phyloP scores from a whole-genome alignment of 2,329 filamentous ascomycete species.

The Fonsecaea erecta region DNA sequence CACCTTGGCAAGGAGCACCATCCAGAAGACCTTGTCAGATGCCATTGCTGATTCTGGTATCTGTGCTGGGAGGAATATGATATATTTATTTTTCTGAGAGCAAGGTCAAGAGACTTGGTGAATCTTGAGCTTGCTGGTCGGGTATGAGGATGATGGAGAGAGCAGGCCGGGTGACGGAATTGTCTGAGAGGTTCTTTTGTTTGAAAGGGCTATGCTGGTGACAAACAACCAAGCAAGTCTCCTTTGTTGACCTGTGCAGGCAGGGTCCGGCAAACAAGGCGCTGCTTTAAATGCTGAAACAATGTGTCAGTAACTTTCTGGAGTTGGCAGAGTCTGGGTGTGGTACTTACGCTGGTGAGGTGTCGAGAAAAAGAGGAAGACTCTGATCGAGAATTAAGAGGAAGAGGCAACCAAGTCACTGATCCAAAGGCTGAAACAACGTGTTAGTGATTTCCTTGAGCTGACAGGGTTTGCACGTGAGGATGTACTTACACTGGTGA shows the following conservation, averaged over 20 bases:
- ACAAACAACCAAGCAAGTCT: background rate
- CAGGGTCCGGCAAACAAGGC: background rate
- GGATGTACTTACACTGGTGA: background rate
- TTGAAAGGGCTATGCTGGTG: background rate
- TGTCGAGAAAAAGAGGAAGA: no score
- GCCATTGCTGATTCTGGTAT: background rate
- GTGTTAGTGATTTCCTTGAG: background rate
- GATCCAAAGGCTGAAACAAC: background rate
- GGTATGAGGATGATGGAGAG: background rate
- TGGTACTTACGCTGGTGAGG: no score
- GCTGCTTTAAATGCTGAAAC: background rate
- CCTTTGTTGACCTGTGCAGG: background rate
- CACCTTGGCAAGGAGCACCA: background rate
- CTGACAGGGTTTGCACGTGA: background rate
- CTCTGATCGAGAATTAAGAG: no score
- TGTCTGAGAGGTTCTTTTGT: background rate
- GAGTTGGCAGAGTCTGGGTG: no score
- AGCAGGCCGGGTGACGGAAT: background rate
- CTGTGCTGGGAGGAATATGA: background rate
- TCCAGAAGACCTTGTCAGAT: background rate
- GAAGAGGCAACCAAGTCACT: background rate
- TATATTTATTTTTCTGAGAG: background rate
- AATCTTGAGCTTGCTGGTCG: background rate
- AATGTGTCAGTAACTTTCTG: background rate
- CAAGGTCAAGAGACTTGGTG: background rate